Evolutionary conservation across 2,329 filamentous ascomycete species (phyloP), one percentile per base, ranked within the genome.

Genomic region (Aspergillus hiratsukae): DNA sequence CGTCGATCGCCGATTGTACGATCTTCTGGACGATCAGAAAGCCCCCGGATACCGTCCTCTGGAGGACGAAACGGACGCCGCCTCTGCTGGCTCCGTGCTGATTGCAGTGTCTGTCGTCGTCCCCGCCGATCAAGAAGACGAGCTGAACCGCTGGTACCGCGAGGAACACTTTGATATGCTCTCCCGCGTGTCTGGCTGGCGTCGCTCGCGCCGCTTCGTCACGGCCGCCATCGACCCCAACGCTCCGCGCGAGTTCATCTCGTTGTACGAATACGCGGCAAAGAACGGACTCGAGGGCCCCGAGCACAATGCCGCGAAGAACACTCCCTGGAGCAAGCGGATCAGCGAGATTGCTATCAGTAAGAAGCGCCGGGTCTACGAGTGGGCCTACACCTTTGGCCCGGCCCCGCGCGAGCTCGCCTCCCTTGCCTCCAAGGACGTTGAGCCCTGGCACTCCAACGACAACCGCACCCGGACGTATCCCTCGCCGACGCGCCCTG

Each of bases 371-470:
- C 80, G 88, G 19, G 79, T 80, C 0, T 94, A 90, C 73, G 78
- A 83, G 35, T 83, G 92, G 60, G 89, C 90, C 71, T 92, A 94
- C 72, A 86, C 87, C 10, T 95, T 96, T 66, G 89, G 90, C 0
- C 82, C 88, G 0, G 89, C 83, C 0, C 85, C 89, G 0, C 81
- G 89, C 25, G 87, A 93, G 62, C 78, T 93, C 3, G 65, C 78
- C 0, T 80, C 82, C 5, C 74, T 90, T 21, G 58, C 68, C 1
- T 77, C 82, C 0, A 72, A 72, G 1, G 76, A 80, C 3, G 74
- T 78, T 1, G 76, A 79, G 0, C 71, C 77, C 0, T 88, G 86
- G 66, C 75, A 75, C 1, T 83, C 82, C 0, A 74, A 80, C 1
- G 83, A 88, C 61, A 76, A 75, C 3, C 74, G 75, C 56, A 87